Evolutionary conservation across 352 stramenopile species (phyloP).

Genomic region (Phytophthora aleatoria): DNA sequence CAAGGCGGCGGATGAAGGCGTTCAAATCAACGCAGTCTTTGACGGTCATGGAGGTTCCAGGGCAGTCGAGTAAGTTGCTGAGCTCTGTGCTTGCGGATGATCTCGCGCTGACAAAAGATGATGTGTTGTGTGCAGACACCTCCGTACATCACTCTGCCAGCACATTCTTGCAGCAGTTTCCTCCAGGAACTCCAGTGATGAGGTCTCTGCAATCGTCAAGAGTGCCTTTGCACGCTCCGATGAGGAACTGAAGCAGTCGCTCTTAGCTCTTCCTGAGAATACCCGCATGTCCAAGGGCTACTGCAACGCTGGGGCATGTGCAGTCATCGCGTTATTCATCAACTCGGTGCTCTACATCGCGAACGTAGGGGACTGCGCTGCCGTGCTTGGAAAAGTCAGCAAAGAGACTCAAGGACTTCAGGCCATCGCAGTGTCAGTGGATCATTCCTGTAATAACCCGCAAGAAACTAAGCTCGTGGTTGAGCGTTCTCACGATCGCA

Average conservation of each 20-base stretch:
- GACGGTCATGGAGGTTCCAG: constrained; percentile 72
- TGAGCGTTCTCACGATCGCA: constrained; percentile 70
- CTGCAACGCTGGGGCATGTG: constrained; percentile 74
- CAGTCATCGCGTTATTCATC: constrained; percentile 66
- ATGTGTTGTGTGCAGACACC: constrained; percentile 26
- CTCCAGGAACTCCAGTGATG: constrained; percentile 31
- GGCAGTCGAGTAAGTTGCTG: constrained; percentile 61
- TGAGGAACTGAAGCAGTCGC: constrained; percentile 56
- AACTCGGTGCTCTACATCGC: constrained; percentile 80
- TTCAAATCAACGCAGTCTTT: constrained; percentile 64
- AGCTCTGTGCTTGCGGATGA: not conserved
- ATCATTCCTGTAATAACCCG: constrained; percentile 67
- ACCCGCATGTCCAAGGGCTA: constrained; percentile 65
- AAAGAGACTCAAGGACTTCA: constrained; percentile 37
- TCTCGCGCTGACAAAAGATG: constrained; percentile 6
- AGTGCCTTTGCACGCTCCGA: constrained; percentile 62
- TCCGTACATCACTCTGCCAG: constrained; percentile 46
- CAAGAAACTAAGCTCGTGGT: constrained; percentile 59
- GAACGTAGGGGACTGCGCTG: constrained; percentile 92
- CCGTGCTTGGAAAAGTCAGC: constrained; percentile 78
- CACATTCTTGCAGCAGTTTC: constrained; percentile 38
- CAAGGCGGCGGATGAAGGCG: constrained; percentile 37
- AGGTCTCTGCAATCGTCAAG: constrained; percentile 38
- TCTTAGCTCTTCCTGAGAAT: constrained; percentile 46
- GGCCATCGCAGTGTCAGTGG: constrained; percentile 48